Evolutionary conservation across 176 grass and related monocot species (phyloP).

Genomic region (Otatea glauca): DNA sequence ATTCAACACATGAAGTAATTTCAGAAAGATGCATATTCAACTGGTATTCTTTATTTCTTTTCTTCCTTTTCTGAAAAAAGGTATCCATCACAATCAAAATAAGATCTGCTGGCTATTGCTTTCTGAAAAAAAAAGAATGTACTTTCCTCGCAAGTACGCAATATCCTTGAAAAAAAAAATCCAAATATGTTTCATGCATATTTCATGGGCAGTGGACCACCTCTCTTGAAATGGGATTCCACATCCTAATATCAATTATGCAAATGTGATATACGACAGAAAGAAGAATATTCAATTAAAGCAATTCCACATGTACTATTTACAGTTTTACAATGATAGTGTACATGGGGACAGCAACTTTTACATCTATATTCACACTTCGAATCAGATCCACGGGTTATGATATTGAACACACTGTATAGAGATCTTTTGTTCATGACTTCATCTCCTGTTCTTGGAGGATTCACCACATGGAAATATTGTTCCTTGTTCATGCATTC

Average conservation of each 20-base stretch:
- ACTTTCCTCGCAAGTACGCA: too few species aligned
- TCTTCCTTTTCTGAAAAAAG: too few species aligned
- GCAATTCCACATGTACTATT: not conserved
- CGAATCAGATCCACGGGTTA: not conserved
- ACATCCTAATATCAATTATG: not conserved
- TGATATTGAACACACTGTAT: not conserved
- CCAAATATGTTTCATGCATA: too few species aligned
- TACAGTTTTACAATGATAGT: conserved; percentile 20
- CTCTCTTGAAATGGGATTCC: too few species aligned
- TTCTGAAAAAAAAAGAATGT: too few species aligned
- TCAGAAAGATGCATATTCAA: too few species aligned
- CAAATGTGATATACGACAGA: not conserved
- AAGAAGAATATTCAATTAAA: not conserved
- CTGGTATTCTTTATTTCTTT: too few species aligned
- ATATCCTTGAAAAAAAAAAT: not conserved
- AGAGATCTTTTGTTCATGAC: not conserved
- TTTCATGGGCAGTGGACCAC: too few species aligned
- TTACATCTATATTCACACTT: conserved; percentile 30
- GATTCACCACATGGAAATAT: not conserved
- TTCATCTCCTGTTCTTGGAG: conserved; percentile 7
- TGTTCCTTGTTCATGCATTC: not conserved
- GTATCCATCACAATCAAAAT: too few species aligned
- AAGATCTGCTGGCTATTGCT: too few species aligned
- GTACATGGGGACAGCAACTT: not conserved
- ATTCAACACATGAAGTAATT: too few species aligned